phyloP scores from a whole-genome alignment of 108 stramenopile genomes.

The Parietichytrium sp. region DNA sequence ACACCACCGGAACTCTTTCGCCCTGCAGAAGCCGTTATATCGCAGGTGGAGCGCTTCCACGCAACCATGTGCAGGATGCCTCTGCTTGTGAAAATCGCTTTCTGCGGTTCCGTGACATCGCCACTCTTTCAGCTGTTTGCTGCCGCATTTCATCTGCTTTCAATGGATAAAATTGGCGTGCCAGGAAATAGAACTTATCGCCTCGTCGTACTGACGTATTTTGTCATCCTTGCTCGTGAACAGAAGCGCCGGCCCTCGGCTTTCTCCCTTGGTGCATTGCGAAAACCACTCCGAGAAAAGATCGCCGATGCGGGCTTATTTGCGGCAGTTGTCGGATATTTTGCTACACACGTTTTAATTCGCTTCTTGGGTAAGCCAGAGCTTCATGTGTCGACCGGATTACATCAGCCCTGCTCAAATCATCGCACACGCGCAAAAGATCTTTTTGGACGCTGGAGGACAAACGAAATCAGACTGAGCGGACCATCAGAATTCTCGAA shows the following conservation, averaged over 20 bases:
- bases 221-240: background rate
- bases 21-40: no score
- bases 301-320: background rate
- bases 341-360: background rate
- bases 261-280: background rate
- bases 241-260: no score
- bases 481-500: constrained; percentile 11
- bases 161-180: constrained; percentile 4
- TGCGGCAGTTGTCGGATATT: background rate
- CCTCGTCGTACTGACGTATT: background rate
- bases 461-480: background rate
- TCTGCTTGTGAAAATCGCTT: background rate
- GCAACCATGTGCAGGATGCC: background rate
- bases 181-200: constrained; percentile 16
- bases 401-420: constrained; percentile 10
- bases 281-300: background rate
- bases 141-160: background rate
- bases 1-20: no score
- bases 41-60: no score
- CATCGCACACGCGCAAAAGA: background rate
- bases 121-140: background rate
- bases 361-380: background rate
- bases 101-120: background rate
- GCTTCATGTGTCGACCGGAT: background rate
- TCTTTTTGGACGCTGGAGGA: background rate